Evolutionary conservation across 2,329 filamentous ascomycete species (phyloP).

Genomic region (Xenoacremonium recifei): DNA sequence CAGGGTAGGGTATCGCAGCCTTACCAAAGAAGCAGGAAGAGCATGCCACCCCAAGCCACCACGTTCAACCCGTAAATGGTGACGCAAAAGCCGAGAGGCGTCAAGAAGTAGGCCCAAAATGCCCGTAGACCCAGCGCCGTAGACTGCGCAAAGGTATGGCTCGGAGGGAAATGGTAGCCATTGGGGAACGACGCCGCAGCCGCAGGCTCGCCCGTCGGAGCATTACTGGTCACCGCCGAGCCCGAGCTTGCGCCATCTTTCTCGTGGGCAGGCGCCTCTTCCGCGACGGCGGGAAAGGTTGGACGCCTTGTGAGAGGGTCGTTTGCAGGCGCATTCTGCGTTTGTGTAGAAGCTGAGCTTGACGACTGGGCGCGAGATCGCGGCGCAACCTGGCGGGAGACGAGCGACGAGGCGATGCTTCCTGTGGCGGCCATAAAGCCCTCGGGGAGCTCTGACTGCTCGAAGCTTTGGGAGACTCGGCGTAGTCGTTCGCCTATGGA

Average conservation of each 20-base stretch:
- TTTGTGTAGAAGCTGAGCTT: constrained; percentile 11
- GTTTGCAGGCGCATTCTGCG: constrained; percentile 14
- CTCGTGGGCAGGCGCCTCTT: constrained; percentile 15
- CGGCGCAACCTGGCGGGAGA: constrained; percentile 22
- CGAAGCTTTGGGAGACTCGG: constrained; percentile 37
- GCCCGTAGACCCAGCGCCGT: constrained; percentile 56
- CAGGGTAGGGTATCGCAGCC: constrained; percentile 38
- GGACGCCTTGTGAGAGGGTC: constrained; percentile 23
- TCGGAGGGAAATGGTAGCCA: constrained; percentile 64
- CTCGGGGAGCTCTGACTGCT: constrained; percentile 44
- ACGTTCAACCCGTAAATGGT: constrained; percentile 80
- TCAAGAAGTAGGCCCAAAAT: constrained; percentile 72
- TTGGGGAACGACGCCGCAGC: constrained; percentile 52
- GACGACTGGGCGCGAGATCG: constrained; percentile 16
- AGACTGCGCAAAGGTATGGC: constrained; percentile 58
- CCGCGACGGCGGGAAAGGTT: constrained; percentile 16
- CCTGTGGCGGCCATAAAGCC: constrained; percentile 49
- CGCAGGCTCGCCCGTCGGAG: constrained; percentile 21
- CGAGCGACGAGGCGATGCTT: constrained; percentile 41
- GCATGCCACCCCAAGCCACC: constrained; percentile 87
- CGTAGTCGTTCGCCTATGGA: constrained; percentile 32
- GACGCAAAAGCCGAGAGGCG: constrained; percentile 73
- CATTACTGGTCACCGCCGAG: constrained; percentile 7
- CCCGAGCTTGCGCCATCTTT: constrained; percentile 4
- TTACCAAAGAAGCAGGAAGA: constrained; percentile 80